Base-by-base conservation (phyloP, 768 basidiomycete species). In the Lactifluus subvellereus region DNA sequence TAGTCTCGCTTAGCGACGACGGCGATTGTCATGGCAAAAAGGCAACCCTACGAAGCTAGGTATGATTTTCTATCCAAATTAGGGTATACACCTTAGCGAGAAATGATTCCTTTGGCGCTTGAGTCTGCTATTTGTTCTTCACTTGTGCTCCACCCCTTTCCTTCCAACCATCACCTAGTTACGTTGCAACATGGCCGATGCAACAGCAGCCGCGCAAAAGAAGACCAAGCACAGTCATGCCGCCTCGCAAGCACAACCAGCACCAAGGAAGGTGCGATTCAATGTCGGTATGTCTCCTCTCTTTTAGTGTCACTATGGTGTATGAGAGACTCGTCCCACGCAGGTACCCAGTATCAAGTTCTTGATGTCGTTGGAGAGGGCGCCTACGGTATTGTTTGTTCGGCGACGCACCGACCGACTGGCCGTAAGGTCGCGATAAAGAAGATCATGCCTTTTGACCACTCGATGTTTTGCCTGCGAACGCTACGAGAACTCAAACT, bases 401-500 rank as follows among this genome's bases (percentile, higher is more conserved):
- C 89, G 52, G 93, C 94, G 7, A 75, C 91, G 8, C 92, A 96
- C 72, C 74, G 81, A 57, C 83, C 89, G 0, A 88, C 87, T 0
- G 85, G 87, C 49, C 82, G 89, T 48, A 90, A 86, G 76, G 95
- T 98, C 52, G 95, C 95, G 37, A 97, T 98, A 73, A 98, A 98
- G 76, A 89, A 91, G 68, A 97, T 98, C 73, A 86, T 89, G 0
- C 95, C 95, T 0, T 97, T 98, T 69, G 93, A 94, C 74, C 94
- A 96, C 72, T 86, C 89, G 43, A 91, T 94, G 91, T 94, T 94
- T 74, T 91, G 88, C 72, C 81, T 94, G 4, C 79, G 85, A 10
- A 77, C 75, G 22, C 75, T 85, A 54, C 74, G 84, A 43, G 84
- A 86, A 69, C 76, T 86, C 72, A 86, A 86, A 72, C 77, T 85